Base-by-base conservation (phyloP, 1,284 basidiomycete species). In the Amylostereum areolatum region DNA sequence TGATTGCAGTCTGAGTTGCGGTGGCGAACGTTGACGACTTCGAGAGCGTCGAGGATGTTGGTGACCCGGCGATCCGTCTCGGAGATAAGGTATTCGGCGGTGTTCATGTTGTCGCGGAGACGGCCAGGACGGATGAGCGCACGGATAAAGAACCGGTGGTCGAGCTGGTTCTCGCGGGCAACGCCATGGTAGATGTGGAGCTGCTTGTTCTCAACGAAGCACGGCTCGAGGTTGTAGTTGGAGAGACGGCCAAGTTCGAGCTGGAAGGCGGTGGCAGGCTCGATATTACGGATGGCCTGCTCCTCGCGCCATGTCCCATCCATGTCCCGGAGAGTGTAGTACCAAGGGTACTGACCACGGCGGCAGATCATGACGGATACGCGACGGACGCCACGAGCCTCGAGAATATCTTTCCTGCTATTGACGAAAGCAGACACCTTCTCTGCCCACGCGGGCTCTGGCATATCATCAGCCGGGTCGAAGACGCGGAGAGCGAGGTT, bases 221-320 rank as follows among this genome's bases (percentile, higher is more conserved):
- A 83, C 45, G 97, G 95, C 39, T 85, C 92, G 65, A 99, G 81
- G 69, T 97, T 93, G 74, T 98, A 99, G 76, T 97, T 91, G 40
- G 94, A 96, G 55, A 99, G 78, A 46, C 97, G 90, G 67, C 88
- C 89, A 50, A 99, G 85, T 70, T 99, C 97, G 46, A 99, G 81
- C 73, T 99, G 97, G 82, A 94, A 99, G 34, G 97, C 97, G 45
- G 99, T 78, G 35, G 97, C 97, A 29, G 97, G 97, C 67, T 99
- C 97, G 56, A 98, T 94, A 75, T 99, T 97, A 67, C 96, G 89
- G 65, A 99, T 97, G 9, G 94, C 87, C 65, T 92, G 84, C 68
- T 98, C 93, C 77, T 99, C 97, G 53, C 77, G 80, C 97, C 97
- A 99, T 12, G 67, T 66, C 28, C 83, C 86, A 44, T 82, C 74